Conservation (phyloP, 306 rosid species). For the Geum urbanum region DNA sequence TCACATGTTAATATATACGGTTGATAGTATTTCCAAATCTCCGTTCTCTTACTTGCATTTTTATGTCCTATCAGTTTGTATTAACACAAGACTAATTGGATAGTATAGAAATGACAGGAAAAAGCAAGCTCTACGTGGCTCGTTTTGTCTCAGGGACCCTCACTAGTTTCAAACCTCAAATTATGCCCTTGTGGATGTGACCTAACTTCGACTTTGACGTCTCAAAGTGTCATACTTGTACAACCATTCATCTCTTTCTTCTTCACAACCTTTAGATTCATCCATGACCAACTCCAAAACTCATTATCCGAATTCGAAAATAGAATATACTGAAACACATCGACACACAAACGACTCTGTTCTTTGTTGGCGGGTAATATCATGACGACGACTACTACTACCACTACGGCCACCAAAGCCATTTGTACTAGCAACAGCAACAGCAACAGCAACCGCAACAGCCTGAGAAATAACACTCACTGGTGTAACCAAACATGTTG, state of each 20-base stretch:
- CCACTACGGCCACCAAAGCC: neutral
- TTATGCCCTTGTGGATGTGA: conserved; percentile 15
- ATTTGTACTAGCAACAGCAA: neutral
- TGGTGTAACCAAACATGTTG: conserved; percentile 12
- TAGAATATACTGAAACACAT: conserved; percentile 6
- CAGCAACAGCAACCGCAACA: conserved; percentile 8
- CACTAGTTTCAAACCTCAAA: conserved; percentile 10
- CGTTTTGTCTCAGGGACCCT: neutral
- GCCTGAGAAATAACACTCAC: neutral
- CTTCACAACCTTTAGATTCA: neutral
- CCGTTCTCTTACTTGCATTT: too few relatives aligned
- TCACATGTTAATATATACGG: conserved; percentile 4
- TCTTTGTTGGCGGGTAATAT: neutral
- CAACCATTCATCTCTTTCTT: conserved; percentile 7
- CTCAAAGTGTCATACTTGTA: neutral
- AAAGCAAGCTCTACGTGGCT: conserved; percentile 1
- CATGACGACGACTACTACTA: neutral
- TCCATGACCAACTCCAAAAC: neutral
- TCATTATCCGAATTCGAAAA: conserved; percentile 4
- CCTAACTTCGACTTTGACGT: conserved; percentile 1
- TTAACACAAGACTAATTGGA: too few relatives aligned
- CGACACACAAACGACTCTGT: neutral
- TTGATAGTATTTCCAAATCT: neutral
- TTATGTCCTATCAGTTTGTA: too few relatives aligned
- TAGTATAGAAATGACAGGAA: too few relatives aligned